Base-by-base conservation (phyloP, 148 eudicot genomes). In the Hydrangea macrophylla region DNA sequence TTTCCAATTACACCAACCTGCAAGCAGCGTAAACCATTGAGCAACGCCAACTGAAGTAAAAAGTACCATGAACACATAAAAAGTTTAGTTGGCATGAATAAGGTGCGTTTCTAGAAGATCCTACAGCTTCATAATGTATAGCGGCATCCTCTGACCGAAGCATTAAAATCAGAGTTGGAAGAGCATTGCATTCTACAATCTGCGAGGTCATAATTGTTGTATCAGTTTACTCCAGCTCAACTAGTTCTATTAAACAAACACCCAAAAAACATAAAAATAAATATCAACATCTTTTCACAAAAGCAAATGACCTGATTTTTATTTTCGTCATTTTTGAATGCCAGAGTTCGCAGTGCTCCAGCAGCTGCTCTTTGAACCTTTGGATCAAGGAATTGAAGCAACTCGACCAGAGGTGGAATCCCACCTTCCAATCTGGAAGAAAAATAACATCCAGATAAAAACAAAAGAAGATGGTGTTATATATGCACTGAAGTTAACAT, bases 1-100 rank as follows among this genome's bases (percentile, higher is more conserved):
- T 94, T 94, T 57, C 99, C 99, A 68, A 95, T 91, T 13, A 91
- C 97, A 55, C 99, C 99, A 80, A 95, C 96, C 99, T 94, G 84
- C 72, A 69, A 68, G 10, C 1, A 22, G 67, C 4, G 28, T 39
- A 53, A 68, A 27, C n/a, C 26, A 51, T 58, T 69, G 72, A 44
- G 31, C 50, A 23, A 70, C 33, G 18, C 55, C 9, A 60, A 71
- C 45, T 44, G 10, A 48, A 63, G 12, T 15, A 58, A 23, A 31
- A 40, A 59, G 55, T 24, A 50, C 30, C 36, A 55, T 53, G 11
- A 22, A 60, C 53, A 48, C 53, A n/a, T 18, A 24, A 22, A 50
- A 44, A 37, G 64, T 67, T 48, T 69, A 70, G 64, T 67, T 62
- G 71, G 74, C 74, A 67, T 42, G 70, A 55, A 51, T 24, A 15